Evolutionary conservation across 192 early-diverging fungal species (phyloP).

Genomic region (Radiomyces spectabilis): DNA sequence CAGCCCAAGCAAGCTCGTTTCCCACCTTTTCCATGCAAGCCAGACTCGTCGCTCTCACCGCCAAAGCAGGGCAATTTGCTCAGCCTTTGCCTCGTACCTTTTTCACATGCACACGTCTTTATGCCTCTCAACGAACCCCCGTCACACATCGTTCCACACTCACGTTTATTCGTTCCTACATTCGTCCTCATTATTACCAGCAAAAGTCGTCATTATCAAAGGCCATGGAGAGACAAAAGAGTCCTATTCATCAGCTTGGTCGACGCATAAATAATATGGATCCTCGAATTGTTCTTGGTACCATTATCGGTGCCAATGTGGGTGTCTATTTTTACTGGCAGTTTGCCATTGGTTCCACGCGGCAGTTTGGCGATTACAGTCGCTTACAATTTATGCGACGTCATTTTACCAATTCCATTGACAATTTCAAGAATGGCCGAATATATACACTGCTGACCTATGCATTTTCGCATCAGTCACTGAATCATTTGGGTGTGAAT

Average conservation of each 20-base stretch:
- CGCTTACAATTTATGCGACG: conserved; percentile 34
- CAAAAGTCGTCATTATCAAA: conserved; percentile 1
- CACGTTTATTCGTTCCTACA: background rate
- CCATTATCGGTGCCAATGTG: conserved; percentile 33
- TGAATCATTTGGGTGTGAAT: conserved; percentile 40
- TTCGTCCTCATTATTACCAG: conserved; percentile 15
- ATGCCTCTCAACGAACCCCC: too few relatives aligned
- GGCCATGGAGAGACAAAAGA: conserved; percentile 1
- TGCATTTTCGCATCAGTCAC: conserved; percentile 35
- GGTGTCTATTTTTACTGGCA: conserved; percentile 39
- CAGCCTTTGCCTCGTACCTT: background rate
- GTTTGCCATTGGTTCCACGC: conserved; percentile 30
- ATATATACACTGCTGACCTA: conserved; percentile 37
- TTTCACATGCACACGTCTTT: background rate
- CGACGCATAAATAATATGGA: conserved; percentile 12
- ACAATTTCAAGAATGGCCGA: conserved; percentile 26
- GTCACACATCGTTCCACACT: too few relatives aligned
- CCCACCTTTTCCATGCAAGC: background rate
- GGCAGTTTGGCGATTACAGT: conserved; percentile 29
- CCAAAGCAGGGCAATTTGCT: background rate
- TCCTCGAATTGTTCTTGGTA: conserved; percentile 30
- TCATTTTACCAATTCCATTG: conserved; percentile 33
- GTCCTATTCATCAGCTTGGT: conserved; percentile 8
- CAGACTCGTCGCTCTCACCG: background rate
- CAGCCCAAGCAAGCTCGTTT: background rate